Conservation (phyloP, 2,329 filamentous ascomycete genomes). For the Sporothrix brunneoviolacea region DNA sequence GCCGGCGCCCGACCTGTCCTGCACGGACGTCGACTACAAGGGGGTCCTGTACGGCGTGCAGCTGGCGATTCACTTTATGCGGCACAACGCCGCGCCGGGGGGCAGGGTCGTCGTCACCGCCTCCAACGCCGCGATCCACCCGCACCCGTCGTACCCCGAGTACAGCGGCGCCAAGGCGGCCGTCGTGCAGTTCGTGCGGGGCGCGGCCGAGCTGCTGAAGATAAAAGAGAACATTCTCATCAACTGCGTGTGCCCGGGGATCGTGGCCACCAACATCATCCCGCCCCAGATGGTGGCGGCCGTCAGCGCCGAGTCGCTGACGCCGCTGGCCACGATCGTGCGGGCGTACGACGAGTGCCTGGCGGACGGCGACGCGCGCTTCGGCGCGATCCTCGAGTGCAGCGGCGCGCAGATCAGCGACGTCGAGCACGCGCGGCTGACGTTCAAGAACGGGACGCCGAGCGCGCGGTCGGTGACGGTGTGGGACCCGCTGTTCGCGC, state of each 20-base stretch:
- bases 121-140: constrained; percentile 34
- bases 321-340: constrained; percentile 38
- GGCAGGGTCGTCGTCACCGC: constrained; percentile 14
- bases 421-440: constrained; percentile 10
- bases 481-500: constrained; percentile 16
- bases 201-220: constrained; percentile 32
- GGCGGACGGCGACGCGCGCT: constrained; percentile 29
- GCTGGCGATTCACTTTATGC: constrained; percentile 47
- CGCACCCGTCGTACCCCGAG: constrained; percentile 38
- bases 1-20: constrained; percentile 35
- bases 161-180: constrained; percentile 47
- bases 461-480: constrained; percentile 12
- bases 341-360: constrained; percentile 39
- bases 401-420: constrained; percentile 11
- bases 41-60: constrained; percentile 43
- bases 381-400: constrained; percentile 15
- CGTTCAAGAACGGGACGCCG: constrained; percentile 12
- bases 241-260: constrained; percentile 42
- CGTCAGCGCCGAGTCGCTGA: constrained; percentile 32
- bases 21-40: constrained; percentile 46
- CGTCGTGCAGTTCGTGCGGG: constrained; percentile 35
- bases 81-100: constrained; percentile 32
- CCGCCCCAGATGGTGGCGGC: constrained; percentile 37
- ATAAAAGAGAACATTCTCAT: constrained; percentile 42
- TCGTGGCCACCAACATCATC: constrained; percentile 39